Percentiles rank a stretch among this genome's conserved stretches.
Conservation (phyloP, 345 rosid species). For the Conringia planisiliqua region DNA sequence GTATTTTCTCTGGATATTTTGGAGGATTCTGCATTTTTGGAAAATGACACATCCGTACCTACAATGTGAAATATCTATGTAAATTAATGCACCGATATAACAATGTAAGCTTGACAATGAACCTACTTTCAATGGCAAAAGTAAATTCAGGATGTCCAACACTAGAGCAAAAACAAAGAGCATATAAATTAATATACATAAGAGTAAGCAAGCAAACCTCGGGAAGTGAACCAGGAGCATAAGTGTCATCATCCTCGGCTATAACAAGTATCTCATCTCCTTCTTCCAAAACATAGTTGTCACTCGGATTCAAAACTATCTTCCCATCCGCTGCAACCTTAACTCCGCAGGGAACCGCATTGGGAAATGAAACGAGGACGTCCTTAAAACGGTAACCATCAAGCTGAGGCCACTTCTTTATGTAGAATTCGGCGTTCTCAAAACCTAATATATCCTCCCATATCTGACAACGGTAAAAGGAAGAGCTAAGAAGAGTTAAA, state of each 20-base stretch:
- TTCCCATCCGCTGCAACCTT: slow-evolving; percentile 82
- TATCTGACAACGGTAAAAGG: slow-evolving; percentile 44
- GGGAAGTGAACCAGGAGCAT: slow-evolving; percentile 79
- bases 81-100: not conserved
- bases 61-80: slow-evolving; percentile 21
- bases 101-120: not conserved
- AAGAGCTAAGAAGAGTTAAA: not conserved
- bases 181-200: not conserved
- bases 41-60: slow-evolving; percentile 53
- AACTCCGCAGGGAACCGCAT: slow-evolving; percentile 86
- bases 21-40: slow-evolving; percentile 72
- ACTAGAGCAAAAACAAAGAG: not conserved
- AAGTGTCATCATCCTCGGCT: slow-evolving; percentile 95
- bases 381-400: slow-evolving; percentile 69
- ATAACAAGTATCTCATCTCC: slow-evolving; percentile 94
- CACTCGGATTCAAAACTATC: slow-evolving; percentile 76
- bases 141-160: not conserved
- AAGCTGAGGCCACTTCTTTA: slow-evolving; percentile 85
- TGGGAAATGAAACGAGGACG: slow-evolving; percentile 76
- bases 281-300: slow-evolving; percentile 57
- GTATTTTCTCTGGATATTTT: slow-evolving; percentile 84
- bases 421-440: slow-evolving; percentile 86
- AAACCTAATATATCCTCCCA: slow-evolving; percentile 97
- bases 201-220: slow-evolving; percentile 46
- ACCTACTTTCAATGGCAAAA: not conserved